Evolutionary conservation across 164 flowering plant genomes (phyloP).

Genomic region (Platanus orientalis): DNA sequence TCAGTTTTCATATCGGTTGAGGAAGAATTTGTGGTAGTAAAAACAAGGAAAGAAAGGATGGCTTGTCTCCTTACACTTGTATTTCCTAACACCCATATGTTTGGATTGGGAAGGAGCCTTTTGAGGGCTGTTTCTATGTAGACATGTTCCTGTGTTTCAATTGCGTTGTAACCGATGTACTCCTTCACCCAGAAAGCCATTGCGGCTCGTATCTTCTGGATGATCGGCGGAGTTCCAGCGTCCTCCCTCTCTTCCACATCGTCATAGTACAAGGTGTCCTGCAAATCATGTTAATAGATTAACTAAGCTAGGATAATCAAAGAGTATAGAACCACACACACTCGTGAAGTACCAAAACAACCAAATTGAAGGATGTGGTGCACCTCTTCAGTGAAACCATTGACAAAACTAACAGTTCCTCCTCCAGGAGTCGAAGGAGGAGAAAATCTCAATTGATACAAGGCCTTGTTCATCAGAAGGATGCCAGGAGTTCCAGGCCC

Average conservation of each 20-base stretch:
- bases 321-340: not conserved
- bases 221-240: slow-evolving; percentile 83
- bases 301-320: not conserved
- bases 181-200: slow-evolving; percentile 83
- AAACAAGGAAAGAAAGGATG: slow-evolving; percentile 66
- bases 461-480: slow-evolving; percentile 53
- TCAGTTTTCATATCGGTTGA: not conserved
- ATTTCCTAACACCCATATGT: slow-evolving; percentile 59
- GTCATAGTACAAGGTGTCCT: slow-evolving; percentile 71
- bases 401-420: slow-evolving; percentile 69
- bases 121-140: slow-evolving; percentile 42
- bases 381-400: slow-evolving; percentile 52
- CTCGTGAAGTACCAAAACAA: not conserved
- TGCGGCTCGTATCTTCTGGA: slow-evolving; percentile 64
- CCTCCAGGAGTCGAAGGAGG: slow-evolving; percentile 83
- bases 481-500: slow-evolving; percentile 76
- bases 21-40: slow-evolving; percentile 29
- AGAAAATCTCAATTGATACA: slow-evolving; percentile 39
- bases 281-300: slow-evolving; percentile 5
- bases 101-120: no score
- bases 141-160: slow-evolving; percentile 36
- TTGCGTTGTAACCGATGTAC: slow-evolving; percentile 55
- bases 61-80: slow-evolving; percentile 48
- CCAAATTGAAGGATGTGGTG: not conserved
- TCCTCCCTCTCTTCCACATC: slow-evolving; percentile 80